Conservation (phyloP, 768 basidiomycete species). For the Leccinum arenicola region DNA sequence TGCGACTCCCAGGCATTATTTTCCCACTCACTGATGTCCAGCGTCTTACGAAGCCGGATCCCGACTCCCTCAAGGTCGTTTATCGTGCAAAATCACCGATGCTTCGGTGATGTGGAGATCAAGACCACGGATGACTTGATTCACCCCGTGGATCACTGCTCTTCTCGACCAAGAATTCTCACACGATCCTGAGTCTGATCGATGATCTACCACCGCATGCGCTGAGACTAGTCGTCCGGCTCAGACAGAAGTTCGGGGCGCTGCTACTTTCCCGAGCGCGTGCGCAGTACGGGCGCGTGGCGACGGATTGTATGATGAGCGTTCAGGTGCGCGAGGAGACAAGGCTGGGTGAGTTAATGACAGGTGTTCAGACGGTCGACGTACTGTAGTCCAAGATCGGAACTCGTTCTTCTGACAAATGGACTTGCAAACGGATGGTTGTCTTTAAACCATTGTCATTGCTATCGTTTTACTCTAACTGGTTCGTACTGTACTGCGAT, state of each 20-base stretch:
- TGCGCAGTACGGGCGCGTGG: slow-evolving; percentile 12
- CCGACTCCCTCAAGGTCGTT: not conserved
- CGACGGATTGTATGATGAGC: slow-evolving; percentile 9
- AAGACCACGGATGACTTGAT: not conserved
- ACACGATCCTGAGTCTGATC: not conserved
- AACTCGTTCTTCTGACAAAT: not conserved
- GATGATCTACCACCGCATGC: not conserved
- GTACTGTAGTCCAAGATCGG: not conserved
- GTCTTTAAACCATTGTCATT: not conserved
- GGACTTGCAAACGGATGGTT: not conserved
- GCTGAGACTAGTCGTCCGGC: not conserved
- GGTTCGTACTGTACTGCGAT: not conserved
- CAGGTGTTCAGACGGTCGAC: not conserved
- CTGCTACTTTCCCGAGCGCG: slow-evolving; percentile 1
- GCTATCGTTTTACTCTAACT: not conserved
- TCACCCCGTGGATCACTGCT: not conserved
- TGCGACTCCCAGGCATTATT: not conserved
- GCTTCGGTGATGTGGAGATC: not conserved
- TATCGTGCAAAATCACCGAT: not conserved
- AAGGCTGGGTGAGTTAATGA: not conserved
- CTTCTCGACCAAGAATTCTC: not conserved
- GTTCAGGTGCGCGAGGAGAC: not conserved
- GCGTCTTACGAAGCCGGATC: not conserved
- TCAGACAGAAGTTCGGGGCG: slow-evolving; percentile 5
- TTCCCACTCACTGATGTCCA: not conserved